Evolutionary conservation across 768 basidiomycete genomes (phyloP).

Genomic region (Strobilomyces confusus): DNA sequence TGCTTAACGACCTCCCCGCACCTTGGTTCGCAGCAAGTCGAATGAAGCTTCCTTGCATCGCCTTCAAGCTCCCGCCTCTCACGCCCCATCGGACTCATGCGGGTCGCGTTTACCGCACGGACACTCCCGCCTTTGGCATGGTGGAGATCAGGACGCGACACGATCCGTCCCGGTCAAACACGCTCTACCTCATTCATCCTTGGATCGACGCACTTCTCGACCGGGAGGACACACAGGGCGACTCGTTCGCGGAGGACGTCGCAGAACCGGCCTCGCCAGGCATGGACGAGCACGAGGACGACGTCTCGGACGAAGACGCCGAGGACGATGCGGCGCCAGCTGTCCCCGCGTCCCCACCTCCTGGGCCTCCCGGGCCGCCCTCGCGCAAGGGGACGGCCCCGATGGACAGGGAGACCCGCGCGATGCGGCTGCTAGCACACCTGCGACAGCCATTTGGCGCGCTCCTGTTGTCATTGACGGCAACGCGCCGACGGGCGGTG

Average conservation of each 20-base stretch:
- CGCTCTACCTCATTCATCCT: conserved; percentile 1
- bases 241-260: too few relatives aligned
- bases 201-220: conserved; percentile 3
- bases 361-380: too few relatives aligned
- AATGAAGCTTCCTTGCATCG: neutral
- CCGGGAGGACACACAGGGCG: neutral
- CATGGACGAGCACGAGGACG: too few relatives aligned
- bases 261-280: neutral
- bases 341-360: neutral
- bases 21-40: too few relatives aligned
- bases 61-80: neutral
- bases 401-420: neutral
- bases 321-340: neutral
- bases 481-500: neutral
- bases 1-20: neutral
- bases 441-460: conserved; percentile 1
- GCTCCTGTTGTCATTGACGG: neutral
- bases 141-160: neutral
- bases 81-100: neutral
- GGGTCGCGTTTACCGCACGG: neutral
- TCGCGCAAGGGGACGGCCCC: neutral
- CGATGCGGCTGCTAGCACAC: neutral
- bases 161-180: neutral
- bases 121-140: neutral
- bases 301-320: neutral